Conservation (phyloP, 768 basidiomycete species). For the Suillus plorans region DNA sequence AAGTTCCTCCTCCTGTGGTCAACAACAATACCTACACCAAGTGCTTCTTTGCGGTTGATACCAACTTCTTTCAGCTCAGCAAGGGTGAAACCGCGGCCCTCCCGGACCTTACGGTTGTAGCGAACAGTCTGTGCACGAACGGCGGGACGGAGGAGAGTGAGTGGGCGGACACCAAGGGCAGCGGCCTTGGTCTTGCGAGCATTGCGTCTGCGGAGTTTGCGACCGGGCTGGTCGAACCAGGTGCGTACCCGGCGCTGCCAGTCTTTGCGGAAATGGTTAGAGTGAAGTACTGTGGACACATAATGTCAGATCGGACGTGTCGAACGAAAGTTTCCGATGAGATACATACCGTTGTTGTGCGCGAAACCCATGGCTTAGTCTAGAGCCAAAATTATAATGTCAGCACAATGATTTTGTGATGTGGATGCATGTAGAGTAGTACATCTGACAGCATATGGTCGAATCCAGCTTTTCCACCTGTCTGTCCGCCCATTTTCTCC, state of each 20-base stretch:
- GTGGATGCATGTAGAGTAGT: not conserved
- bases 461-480: conserved; percentile 24
- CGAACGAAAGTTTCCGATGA: conserved; percentile 28
- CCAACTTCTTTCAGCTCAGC: conserved; percentile 96
- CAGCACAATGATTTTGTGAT: conserved; percentile 9
- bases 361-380: conserved; percentile 36
- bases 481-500: not conserved
- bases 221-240: conserved; percentile 99
- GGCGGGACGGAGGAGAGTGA: conserved; percentile 90
- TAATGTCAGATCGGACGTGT: conserved; percentile 1
- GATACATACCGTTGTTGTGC: conserved; percentile 33
- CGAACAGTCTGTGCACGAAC: conserved; percentile 95
- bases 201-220: conserved; percentile 91
- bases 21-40: conserved; percentile 90
- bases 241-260: conserved; percentile 97
- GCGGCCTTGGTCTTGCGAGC: conserved; percentile 92
- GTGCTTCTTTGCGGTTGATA: conserved; percentile 89
- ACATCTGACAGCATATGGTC: conserved; percentile 18
- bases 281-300: conserved; percentile 69
- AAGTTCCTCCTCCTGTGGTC: conserved; percentile 96
- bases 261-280: conserved; percentile 97
- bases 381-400: conserved; percentile 14
- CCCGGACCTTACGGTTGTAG: conserved; percentile 97
- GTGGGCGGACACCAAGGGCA: conserved; percentile 87
- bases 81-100: conserved; percentile 95